Evolutionary conservation across 2,329 filamentous ascomycete genomes (phyloP), one percentile per base, ranked within the genome.

Genomic region (Bipolaris gigantea): DNA sequence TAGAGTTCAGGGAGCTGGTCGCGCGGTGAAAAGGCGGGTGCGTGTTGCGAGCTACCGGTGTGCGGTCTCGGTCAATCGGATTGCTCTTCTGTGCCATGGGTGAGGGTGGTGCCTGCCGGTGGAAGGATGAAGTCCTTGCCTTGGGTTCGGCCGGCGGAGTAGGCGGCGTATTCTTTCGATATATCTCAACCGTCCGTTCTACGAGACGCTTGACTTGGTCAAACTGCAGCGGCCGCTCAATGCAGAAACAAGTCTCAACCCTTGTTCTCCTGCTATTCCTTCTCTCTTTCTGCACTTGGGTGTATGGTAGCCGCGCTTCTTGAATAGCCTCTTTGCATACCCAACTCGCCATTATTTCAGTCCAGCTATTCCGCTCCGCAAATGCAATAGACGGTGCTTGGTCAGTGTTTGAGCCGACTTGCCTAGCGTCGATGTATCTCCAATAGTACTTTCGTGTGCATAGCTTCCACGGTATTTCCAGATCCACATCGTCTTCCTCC

Each of bases 141-240:
- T 53, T 53, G 45, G 66, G 53, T 23, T 50, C 50, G 7, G 38
- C 32, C 23, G 55, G 55, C 9, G 54, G 47, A 25, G 58, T 55
- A n/a, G 46, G 55, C 33, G 63, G 57, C 40, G 61, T 58, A 23
- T 49, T 68, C 39, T 67, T 61, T 10, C 72, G 67, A 34, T 70
- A 74, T 4, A 75, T 62, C 19, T 74, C 69, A 4, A 74, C 71
- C 2, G 73, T 75, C n/a, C 72, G 66, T 55, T 75, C 73, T 3
- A 75, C 73, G 8, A 75, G 70, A 5, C 52, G 57, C 35, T 72
- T 66, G 25, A 75, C 60, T 60, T 74, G 64, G 8, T 65, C 63
- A 40, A 74, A 75, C 11, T 69, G 69, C 21, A 75, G 57, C 4
- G 72, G 60, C 21, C 60, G 62, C 43, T 71, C 61, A 23, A 75